Evolutionary conservation across 768 basidiomycete species (phyloP).

Genomic region (Cantharellus cinnabarinus): DNA sequence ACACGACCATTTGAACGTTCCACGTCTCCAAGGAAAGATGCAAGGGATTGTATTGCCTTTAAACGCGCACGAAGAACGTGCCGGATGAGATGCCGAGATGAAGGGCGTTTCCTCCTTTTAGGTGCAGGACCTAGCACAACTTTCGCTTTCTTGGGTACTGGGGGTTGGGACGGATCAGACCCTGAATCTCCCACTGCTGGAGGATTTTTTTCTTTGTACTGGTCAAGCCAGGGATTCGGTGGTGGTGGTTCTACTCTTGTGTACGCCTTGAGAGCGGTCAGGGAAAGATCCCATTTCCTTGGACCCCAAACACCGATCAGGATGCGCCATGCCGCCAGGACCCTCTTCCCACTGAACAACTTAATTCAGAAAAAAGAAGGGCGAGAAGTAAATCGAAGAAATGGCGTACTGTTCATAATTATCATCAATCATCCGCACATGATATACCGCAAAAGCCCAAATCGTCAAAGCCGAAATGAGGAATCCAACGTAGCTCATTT

Average conservation of each 20-base stretch:
- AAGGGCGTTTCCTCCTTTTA: slow-evolving; percentile 22
- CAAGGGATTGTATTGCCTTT: slow-evolving; percentile 59
- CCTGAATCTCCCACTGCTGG: slow-evolving; percentile 8
- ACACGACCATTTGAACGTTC: slow-evolving; percentile 22
- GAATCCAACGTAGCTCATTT: slow-evolving; percentile 55
- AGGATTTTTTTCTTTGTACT: slow-evolving; percentile 1
- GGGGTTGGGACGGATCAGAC: slow-evolving; percentile 12
- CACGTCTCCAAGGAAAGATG: slow-evolving; percentile 48
- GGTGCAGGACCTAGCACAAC: background rate
- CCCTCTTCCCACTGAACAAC: slow-evolving; percentile 48
- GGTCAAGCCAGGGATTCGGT: slow-evolving; percentile 49
- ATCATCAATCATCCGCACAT: slow-evolving; percentile 72
- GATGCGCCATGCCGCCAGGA: slow-evolving; percentile 90
- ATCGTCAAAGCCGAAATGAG: slow-evolving; percentile 46
- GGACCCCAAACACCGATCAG: slow-evolving; percentile 89
- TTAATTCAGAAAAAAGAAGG: background rate
- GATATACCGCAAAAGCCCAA: slow-evolving; percentile 66
- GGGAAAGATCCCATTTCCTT: slow-evolving; percentile 57
- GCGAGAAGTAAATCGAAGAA: slow-evolving; percentile 4
- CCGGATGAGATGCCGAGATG: slow-evolving; percentile 67
- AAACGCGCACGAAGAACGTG: slow-evolving; percentile 77
- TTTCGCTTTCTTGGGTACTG: slow-evolving; percentile 11
- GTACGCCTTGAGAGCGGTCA: slow-evolving; percentile 53
- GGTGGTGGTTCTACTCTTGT: slow-evolving; percentile 44
- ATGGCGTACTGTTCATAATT: slow-evolving; percentile 55